Evolutionary conservation across 1,284 basidiomycete genomes (phyloP).

Genomic region (Laetiporus sulphureus): DNA sequence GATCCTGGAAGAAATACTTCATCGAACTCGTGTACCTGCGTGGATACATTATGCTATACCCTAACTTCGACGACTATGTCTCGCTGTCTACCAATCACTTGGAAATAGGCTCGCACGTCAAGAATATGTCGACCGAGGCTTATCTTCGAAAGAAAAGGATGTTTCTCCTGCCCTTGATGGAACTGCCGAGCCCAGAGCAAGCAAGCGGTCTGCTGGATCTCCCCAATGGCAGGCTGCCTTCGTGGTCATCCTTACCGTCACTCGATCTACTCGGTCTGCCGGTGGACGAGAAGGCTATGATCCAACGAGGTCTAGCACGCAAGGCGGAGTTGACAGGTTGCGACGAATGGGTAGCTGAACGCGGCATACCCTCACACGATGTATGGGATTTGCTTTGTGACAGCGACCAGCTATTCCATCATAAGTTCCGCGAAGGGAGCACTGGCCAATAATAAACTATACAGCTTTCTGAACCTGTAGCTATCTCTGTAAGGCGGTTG

Average conservation of each 20-base stretch:
- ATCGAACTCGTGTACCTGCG: slow-evolving; percentile 77
- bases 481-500: too few species aligned
- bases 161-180: slow-evolving; percentile 67
- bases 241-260: slow-evolving; percentile 49
- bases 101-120: slow-evolving; percentile 75
- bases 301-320: slow-evolving; percentile 29
- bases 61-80: slow-evolving; percentile 63
- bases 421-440: too few species aligned
- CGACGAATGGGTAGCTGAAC: too few species aligned
- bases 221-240: slow-evolving; percentile 48
- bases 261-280: slow-evolving; percentile 64
- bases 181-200: slow-evolving; percentile 21
- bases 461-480: too few species aligned
- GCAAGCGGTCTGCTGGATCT: slow-evolving; percentile 46
- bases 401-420: slow-evolving; percentile 42
- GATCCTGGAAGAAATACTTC: slow-evolving; percentile 84
- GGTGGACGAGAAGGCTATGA: slow-evolving; percentile 37
- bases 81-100: slow-evolving; percentile 83
- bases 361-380: slow-evolving; percentile 18
- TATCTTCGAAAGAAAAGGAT: slow-evolving; percentile 51
- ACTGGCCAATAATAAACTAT: too few species aligned
- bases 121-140: slow-evolving; percentile 40
- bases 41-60: slow-evolving; percentile 82
- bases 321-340: slow-evolving; percentile 19
- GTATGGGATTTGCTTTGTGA: slow-evolving; percentile 32